These are phyloP conservation scores for Saturnispora silvae DNA, from an alignment of 805 yeast species.

Conservation along the genomic window DNA sequence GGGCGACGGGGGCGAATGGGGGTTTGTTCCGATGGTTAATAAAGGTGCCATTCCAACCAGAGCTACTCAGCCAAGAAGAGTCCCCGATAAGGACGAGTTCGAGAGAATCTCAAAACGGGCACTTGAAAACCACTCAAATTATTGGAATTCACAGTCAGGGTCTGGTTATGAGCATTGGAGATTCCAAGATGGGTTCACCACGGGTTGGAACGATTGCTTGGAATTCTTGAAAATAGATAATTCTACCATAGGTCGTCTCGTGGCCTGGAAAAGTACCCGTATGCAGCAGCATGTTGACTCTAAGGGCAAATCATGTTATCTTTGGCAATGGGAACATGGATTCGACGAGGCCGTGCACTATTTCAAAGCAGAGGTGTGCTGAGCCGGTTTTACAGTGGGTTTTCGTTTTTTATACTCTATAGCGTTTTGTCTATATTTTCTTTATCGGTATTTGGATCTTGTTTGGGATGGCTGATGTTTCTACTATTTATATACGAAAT, in stretches of 20 bases:
- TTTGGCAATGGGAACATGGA: conserved; percentile 92
- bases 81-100: conserved; percentile 34
- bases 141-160: conserved; percentile 47
- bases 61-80: conserved; percentile 3
- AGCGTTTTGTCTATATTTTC: no score
- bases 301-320: conserved; percentile 44
- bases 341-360: conserved; percentile 49
- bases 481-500: conserved; percentile 46
- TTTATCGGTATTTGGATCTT: no score
- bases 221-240: conserved; percentile 60
- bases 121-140: conserved; percentile 39
- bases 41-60: conserved; percentile 42
- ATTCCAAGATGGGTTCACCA: conserved; percentile 64
- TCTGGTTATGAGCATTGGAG: conserved; percentile 73
- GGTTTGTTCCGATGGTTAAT: conserved; percentile 66
- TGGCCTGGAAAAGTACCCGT: conserved; percentile 60
- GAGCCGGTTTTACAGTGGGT: no score
- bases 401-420: no score
- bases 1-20: conserved; percentile 98
- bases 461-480: background rate
- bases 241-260: conserved; percentile 62
- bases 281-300: conserved; percentile 45
- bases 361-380: conserved; percentile 21
- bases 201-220: conserved; percentile 66
- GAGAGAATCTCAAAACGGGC: conserved; percentile 31